Evolutionary conservation across 192 early-diverging fungal genomes (phyloP).

Genomic region (Coemansia sp.): DNA sequence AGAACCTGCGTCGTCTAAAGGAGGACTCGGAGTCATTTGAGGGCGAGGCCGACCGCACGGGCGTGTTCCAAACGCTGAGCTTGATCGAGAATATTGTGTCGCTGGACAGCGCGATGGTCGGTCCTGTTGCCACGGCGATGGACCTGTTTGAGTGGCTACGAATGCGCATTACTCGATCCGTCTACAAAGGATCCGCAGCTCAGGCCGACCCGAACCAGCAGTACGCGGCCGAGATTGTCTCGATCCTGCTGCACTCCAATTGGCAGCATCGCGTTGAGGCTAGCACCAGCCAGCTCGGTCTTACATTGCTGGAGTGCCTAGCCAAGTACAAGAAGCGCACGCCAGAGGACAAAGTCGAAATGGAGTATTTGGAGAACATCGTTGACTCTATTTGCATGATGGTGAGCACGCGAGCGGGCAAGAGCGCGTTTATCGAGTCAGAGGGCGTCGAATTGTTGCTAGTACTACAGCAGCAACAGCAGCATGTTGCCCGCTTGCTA

Average conservation of each 20-base stretch:
- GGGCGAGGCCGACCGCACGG: constrained; percentile 77
- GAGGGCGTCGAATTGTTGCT: constrained; percentile 95
- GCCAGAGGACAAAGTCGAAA: constrained; percentile 82
- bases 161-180: constrained; percentile 55
- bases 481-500: constrained; percentile 72
- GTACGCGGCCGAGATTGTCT: constrained; percentile 84
- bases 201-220: constrained; percentile 77
- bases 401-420: constrained; percentile 70
- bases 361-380: constrained; percentile 92
- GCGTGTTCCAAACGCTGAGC: constrained; percentile 82
- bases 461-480: constrained; percentile 86
- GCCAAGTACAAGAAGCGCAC: constrained; percentile 67
- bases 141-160: constrained; percentile 77
- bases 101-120: constrained; percentile 69
- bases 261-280: constrained; percentile 56
- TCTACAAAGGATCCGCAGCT: constrained; percentile 5
- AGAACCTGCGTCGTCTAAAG: constrained; percentile 79
- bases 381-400: constrained; percentile 81
- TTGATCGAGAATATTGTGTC: constrained; percentile 88
- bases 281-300: constrained; percentile 60
- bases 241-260: constrained; percentile 80
- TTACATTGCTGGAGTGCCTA: constrained; percentile 71
- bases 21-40: constrained; percentile 59
- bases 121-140: constrained; percentile 66
- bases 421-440: constrained; percentile 72